Evolutionary conservation across 2,329 filamentous ascomycete species (phyloP), one percentile per base, ranked within the genome.

Genomic region (Apiospora hydei): DNA sequence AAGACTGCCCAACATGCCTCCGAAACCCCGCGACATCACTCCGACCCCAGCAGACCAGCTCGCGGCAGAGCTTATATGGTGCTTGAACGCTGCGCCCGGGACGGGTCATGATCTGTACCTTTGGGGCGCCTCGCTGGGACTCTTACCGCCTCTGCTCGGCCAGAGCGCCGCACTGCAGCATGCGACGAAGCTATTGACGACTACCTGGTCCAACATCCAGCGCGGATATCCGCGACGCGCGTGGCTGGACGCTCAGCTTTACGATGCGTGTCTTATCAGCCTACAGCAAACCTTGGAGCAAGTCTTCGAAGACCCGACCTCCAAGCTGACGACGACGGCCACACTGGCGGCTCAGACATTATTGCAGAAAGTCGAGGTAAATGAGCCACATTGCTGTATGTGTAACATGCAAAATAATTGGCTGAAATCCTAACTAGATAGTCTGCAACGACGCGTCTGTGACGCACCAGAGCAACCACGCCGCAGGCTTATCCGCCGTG

Each of bases 381-480:
- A 8, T 18, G 14, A 21, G 21, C 6, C 14, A 8, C 53, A n/a
- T n/a, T 4, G 4, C 4, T 16, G 16, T 30, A 0, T 57, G 5
- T 10, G 5, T 16, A 18, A 0, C 4, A 30, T 1, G 1, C 16
- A 11, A 14, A 21, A 38, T 2, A 3, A 30, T 61, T 61, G 7
- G 53, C 53, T 61, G 26, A 61, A 61, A 3, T 11, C 16, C 2
- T 3, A 21, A 21, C 21, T 5, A 61, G 53, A 72, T 78, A 51
- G 72, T 76, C 1, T 80, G 77, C 47, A 77, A 79, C 47, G 78
- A 78, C 69, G 70, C 70, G 34, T 74, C 77, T 30, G 77, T 78
- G 38, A 75, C 76, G 5, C 78, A 80, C 51, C 75, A 77, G 68
- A 78, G 79, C 64, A 77, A 74, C 24, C 78, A 80, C 53, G 77